phyloP scores from a whole-genome alignment of 129 eudicot genomes.

The Chrysanthemum lavandulifolium region DNA sequence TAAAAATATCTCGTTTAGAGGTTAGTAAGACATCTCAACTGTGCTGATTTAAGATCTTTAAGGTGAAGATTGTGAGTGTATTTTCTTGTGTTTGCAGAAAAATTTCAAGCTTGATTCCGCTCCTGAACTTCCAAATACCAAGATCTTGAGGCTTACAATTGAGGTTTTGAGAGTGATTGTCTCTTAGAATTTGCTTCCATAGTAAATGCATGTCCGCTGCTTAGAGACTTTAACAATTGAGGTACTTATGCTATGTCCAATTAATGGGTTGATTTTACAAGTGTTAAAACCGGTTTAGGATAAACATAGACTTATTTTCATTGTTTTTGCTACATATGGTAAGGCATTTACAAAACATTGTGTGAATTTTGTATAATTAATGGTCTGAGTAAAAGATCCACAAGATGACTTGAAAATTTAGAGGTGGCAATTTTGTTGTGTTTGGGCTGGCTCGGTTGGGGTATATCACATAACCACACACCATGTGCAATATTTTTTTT shows the following conservation, averaged over 20 bases:
- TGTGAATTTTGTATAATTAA: too few species aligned
- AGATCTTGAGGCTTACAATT: slow-evolving; percentile 32
- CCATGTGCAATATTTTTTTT: too few species aligned
- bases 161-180: slow-evolving; percentile 35
- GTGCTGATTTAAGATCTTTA: background rate
- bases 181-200: slow-evolving; percentile 35
- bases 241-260: slow-evolving; percentile 18
- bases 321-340: too few species aligned
- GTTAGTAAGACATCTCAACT: background rate
- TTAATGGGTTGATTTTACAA: background rate
- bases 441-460: too few species aligned
- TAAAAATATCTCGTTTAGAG: background rate
- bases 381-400: too few species aligned
- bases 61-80: background rate
- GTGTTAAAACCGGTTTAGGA: background rate
- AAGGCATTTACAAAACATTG: too few species aligned
- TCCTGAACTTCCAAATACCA: slow-evolving; percentile 40
- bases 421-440: too few species aligned
- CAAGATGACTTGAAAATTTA: too few species aligned
- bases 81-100: slow-evolving; percentile 23
- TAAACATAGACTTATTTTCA: too few species aligned
- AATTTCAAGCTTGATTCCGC: slow-evolving; percentile 14
- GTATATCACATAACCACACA: too few species aligned
- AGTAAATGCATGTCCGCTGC: slow-evolving; percentile 31
- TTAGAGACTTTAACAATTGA: background rate